These are phyloP conservation scores for Celoporthe dispersa DNA, from an alignment of 2,329 filamentous ascomycete genomes.

Conservation along the genomic window DNA sequence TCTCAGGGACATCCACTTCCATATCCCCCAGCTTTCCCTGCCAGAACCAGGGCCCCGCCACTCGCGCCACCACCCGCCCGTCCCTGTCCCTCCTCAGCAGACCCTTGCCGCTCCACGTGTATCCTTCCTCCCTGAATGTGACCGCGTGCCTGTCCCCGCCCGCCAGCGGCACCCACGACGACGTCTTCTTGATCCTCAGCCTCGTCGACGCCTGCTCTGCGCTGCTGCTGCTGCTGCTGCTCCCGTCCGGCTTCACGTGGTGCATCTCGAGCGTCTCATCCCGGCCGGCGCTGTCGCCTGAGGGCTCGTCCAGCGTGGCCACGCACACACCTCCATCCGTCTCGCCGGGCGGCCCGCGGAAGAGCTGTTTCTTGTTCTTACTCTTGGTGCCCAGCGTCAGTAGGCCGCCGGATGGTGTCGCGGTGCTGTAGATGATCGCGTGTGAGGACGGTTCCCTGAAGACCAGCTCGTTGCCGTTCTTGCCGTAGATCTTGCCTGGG, in stretches of 20 bases:
- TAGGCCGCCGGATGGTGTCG: conserved; percentile 18
- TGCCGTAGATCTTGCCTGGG: conserved; percentile 27
- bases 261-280: conserved; percentile 26
- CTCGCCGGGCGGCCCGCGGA: conserved; percentile 24
- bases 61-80: conserved; percentile 17
- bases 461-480: conserved; percentile 28
- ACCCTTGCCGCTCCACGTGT: conserved; percentile 28
- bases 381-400: background rate
- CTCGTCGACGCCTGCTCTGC: conserved; percentile 9
- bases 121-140: conserved; percentile 22
- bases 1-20: conserved; percentile 22
- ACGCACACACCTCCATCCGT: conserved; percentile 28
- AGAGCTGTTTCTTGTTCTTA: conserved; percentile 26
- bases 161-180: conserved; percentile 21
- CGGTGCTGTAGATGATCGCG: conserved; percentile 28
- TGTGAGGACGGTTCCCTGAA: conserved; percentile 28
- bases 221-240: conserved; percentile 4
- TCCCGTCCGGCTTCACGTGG: conserved; percentile 11
- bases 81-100: conserved; percentile 22
- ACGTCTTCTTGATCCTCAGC: conserved; percentile 27
- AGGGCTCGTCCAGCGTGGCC: conserved; percentile 27
- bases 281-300: background rate
- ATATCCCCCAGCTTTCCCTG: conserved; percentile 28
- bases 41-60: conserved; percentile 25
- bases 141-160: conserved; percentile 24